These are phyloP conservation scores for Lactarius trivialis DNA, from an alignment of 768 basidiomycete species.

Conservation along the genomic window DNA sequence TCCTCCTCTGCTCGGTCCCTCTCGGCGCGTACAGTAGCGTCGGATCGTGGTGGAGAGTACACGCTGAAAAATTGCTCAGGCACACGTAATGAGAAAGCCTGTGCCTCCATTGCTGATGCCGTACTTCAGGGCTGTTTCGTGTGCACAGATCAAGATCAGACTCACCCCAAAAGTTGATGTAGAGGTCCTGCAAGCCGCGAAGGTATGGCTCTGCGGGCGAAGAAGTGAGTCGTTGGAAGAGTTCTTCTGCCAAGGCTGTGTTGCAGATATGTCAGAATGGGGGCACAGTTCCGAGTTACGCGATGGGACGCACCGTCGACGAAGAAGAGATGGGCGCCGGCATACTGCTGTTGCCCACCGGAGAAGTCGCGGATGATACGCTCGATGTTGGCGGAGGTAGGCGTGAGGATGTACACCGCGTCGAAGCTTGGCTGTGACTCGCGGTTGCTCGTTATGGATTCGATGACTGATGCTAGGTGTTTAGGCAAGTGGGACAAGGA, in stretches of 20 bases:
- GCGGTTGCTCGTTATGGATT: conserved; percentile 77
- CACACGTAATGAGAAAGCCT: conserved; percentile 71
- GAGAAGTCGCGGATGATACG: conserved; percentile 84
- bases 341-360: conserved; percentile 60
- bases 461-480: conserved; percentile 61
- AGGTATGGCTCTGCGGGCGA: conserved; percentile 75
- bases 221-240: conserved; percentile 69
- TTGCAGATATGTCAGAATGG: conserved; percentile 3
- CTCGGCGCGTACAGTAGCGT: conserved; percentile 57
- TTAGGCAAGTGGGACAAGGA: neutral
- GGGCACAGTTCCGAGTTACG: neutral
- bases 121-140: neutral
- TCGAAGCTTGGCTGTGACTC: conserved; percentile 82
- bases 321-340: conserved; percentile 86
- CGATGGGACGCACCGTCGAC: conserved; percentile 60
- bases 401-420: conserved; percentile 91
- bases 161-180: conserved; percentile 90
- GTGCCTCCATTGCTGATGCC: conserved; percentile 69
- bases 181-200: conserved; percentile 77
- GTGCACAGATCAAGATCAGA: conserved; percentile 4
- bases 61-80: conserved; percentile 84
- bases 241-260: conserved; percentile 66
- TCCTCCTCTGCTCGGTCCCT: conserved; percentile 83
- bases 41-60: conserved; percentile 76
- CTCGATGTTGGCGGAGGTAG: conserved; percentile 90